Evolutionary conservation across 495 filamentous ascomycete genomes (phyloP).

Genomic region (Neurospora africana): DNA sequence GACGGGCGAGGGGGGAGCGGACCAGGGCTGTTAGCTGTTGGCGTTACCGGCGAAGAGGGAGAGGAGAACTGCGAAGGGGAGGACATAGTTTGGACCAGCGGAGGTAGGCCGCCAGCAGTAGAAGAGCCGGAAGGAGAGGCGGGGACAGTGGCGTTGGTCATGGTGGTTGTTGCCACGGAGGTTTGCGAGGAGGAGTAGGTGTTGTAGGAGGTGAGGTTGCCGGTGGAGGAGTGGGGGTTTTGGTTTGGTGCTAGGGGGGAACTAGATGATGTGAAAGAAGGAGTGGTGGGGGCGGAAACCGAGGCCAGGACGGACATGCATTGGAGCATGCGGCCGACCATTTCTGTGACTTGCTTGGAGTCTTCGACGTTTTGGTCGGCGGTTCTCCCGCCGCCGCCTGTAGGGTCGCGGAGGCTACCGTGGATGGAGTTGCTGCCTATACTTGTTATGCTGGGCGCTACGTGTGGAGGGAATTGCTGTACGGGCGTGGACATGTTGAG

Average conservation of each 20-base stretch:
- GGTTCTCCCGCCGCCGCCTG: conserved; percentile 1
- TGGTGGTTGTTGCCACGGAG: not conserved
- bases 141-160: not conserved
- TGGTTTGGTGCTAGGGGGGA: not conserved
- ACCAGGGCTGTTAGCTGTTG: not conserved
- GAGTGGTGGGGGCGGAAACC: conserved; percentile 24
- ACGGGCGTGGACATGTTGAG: conserved; percentile 11
- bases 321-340: conserved; percentile 91
- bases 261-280: not conserved
- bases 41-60: not conserved
- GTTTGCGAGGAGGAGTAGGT: not conserved
- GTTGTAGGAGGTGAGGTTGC: not conserved
- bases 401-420: conserved; percentile 17
- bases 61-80: not conserved
- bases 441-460: not conserved
- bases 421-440: conserved; percentile 7
- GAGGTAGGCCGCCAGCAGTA: not conserved
- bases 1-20: not conserved
- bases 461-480: not conserved
- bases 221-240: not conserved
- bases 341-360: conserved; percentile 82
- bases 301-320: conserved; percentile 84
- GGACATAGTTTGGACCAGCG: not conserved
- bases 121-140: not conserved
- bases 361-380: conserved; percentile 47